Percentiles rank a stretch among this genome's conserved stretches.
These are phyloP conservation scores for Panus rudis DNA, from an alignment of 768 basidiomycete species.

Conservation along the genomic window DNA sequence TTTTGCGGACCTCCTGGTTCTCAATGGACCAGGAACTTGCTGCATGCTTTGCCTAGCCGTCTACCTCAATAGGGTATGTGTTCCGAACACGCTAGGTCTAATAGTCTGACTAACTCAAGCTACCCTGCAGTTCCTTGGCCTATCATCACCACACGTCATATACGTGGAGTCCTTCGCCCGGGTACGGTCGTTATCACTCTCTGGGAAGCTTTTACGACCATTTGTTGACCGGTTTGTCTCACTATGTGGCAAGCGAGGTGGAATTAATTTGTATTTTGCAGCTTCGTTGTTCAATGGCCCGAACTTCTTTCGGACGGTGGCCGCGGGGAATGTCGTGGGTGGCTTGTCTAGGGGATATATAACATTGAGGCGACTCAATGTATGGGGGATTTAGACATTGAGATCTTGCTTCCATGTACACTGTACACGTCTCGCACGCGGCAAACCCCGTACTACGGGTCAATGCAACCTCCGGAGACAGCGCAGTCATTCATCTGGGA, in stretches of 20 bases:
- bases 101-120: background rate
- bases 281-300: constrained; percentile 92
- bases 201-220: constrained; percentile 74
- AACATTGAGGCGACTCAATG: no score
- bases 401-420: no score
- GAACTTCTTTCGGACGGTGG: constrained; percentile 35
- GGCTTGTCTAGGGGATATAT: constrained; percentile 58
- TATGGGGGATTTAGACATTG: no score
- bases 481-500: no score
- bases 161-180: constrained; percentile 96
- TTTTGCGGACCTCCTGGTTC: constrained; percentile 70
- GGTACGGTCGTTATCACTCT: constrained; percentile 71
- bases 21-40: constrained; percentile 96
- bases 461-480: no score
- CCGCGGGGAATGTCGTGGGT: constrained; percentile 50
- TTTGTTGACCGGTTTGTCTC: constrained; percentile 67
- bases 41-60: constrained; percentile 68
- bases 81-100: constrained; percentile 2
- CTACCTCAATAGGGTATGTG: constrained; percentile 63
- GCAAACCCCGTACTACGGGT: no score
- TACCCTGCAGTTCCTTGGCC: constrained; percentile 57
- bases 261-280: constrained; percentile 20
- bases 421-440: no score
- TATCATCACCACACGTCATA: constrained; percentile 64
- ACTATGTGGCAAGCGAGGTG: constrained; percentile 1